Conservation (phyloP, 371 early-diverging fungal genomes). For the Lichtheimia hyalospora region DNA sequence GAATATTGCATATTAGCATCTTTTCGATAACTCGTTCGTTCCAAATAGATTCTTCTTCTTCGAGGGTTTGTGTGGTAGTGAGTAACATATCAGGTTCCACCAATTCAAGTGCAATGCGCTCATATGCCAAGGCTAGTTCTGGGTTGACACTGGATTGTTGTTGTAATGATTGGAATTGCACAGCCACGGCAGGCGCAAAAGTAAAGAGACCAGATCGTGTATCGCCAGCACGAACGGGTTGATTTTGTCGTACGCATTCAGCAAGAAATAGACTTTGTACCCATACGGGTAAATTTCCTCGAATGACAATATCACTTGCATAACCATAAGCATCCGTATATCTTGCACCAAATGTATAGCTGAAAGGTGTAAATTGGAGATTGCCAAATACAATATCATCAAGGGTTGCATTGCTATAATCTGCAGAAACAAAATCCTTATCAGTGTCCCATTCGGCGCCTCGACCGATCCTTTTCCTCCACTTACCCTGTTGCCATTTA, state of each 20-base stretch:
- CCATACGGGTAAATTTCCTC: conserved; percentile 44
- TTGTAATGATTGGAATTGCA: conserved; percentile 21
- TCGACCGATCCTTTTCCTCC: too few relatives aligned
- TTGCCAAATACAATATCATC: neutral
- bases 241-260: conserved; percentile 24
- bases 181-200: conserved; percentile 43
- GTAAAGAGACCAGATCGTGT: conserved; percentile 32
- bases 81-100: conserved; percentile 24
- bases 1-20: conserved; percentile 38
- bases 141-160: conserved; percentile 13
- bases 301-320: conserved; percentile 37
- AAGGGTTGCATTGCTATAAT: neutral
- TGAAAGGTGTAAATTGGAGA: conserved; percentile 36
- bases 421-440: neutral
- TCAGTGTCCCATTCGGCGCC: neutral
- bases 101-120: conserved; percentile 39
- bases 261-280: conserved; percentile 40
- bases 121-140: conserved; percentile 34
- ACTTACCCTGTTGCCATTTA: conserved; percentile 27
- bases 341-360: conserved; percentile 49
- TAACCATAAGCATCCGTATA: conserved; percentile 39
- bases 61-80: conserved; percentile 4
- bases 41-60: conserved; percentile 11
- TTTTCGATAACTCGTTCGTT: conserved; percentile 25
- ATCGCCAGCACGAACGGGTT: conserved; percentile 28